Evolutionary conservation across 2,329 filamentous ascomycete genomes (phyloP).

Genomic region (Neoascochyta sp.): DNA sequence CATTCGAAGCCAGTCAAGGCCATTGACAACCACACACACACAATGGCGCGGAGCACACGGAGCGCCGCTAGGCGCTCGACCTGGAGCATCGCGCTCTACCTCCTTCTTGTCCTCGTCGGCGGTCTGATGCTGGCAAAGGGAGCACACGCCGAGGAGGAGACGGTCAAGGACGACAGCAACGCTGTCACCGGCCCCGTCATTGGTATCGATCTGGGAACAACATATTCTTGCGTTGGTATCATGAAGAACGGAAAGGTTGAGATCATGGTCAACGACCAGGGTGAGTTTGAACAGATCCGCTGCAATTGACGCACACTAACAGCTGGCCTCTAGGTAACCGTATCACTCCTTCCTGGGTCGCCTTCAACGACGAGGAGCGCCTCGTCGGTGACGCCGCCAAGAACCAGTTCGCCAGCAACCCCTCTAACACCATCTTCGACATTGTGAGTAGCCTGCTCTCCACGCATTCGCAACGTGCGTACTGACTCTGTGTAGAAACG

Average conservation of each 20-base stretch:
- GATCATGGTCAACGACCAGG: conserved; percentile 45
- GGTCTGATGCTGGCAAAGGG: conserved; percentile 80
- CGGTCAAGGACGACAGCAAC: conserved; percentile 57
- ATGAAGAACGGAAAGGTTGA: conserved; percentile 45
- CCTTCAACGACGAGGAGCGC: conserved; percentile 94
- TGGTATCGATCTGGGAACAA: conserved; percentile 91
- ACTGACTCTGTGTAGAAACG: conserved; percentile 45
- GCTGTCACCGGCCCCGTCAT: conserved; percentile 49
- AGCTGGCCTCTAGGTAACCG: conserved; percentile 37
- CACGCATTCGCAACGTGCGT: conserved; percentile 1
- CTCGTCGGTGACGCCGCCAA: conserved; percentile 83
- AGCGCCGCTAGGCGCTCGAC: conserved; percentile 69
- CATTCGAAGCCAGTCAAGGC: conserved; percentile 15
- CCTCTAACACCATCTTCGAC: conserved; percentile 48
- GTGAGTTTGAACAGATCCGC: conserved; percentile 15
- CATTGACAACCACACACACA: conserved; percentile 30
- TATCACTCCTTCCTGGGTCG: conserved; percentile 69
- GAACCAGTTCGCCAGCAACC: conserved; percentile 49
- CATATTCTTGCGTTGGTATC: conserved; percentile 90
- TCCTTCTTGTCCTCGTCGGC: conserved; percentile 79
- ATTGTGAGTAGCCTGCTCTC: conserved; percentile 27
- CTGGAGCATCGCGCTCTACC: conserved; percentile 88
- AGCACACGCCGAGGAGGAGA: conserved; percentile 65
- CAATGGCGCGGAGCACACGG: conserved; percentile 58
- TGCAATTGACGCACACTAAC: conserved; percentile 18